Conservation (phyloP, 352 stramenopile species). For the Pythium biforme region DNA sequence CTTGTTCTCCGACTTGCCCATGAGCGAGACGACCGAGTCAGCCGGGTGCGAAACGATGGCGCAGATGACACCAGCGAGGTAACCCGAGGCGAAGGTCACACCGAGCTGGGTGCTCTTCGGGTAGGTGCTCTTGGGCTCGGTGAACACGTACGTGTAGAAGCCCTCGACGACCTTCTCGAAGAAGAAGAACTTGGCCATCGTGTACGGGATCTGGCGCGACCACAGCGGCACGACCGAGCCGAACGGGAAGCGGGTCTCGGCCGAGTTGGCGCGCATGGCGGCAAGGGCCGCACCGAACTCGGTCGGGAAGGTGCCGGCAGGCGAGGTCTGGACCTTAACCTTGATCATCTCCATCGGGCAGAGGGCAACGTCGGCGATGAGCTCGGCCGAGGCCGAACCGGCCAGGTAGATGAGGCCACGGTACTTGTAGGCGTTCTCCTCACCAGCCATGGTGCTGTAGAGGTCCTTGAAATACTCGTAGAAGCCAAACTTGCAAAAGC, state of each 20-base stretch:
- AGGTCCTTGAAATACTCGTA: conserved; percentile 96
- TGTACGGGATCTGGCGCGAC: conserved; percentile 97
- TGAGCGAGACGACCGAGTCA: conserved; percentile 98
- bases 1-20: conserved; percentile 91
- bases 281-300: conserved; percentile 85
- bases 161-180: conserved; percentile 90
- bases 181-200: conserved; percentile 99
- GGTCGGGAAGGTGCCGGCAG: conserved; percentile 85
- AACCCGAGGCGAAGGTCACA: conserved; percentile 97
- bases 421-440: conserved; percentile 93
- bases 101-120: conserved; percentile 93
- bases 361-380: conserved; percentile 92
- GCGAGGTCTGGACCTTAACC: conserved; percentile 93
- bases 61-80: conserved; percentile 98
- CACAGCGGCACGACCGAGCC: conserved; percentile 89
- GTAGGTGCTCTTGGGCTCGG: conserved; percentile 90
- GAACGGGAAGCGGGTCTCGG: conserved; percentile 90
- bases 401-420: conserved; percentile 90
- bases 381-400: conserved; percentile 92
- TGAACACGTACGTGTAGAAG: conserved; percentile 90
- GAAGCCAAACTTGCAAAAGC: conserved; percentile 93
- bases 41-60: conserved; percentile 99
- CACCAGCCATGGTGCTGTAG: conserved; percentile 88
- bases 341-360: conserved; percentile 96
- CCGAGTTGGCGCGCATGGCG: conserved; percentile 88